These are phyloP conservation scores for Lactarius hatsudake DNA, from an alignment of 768 basidiomycete species.

Conservation along the genomic window DNA sequence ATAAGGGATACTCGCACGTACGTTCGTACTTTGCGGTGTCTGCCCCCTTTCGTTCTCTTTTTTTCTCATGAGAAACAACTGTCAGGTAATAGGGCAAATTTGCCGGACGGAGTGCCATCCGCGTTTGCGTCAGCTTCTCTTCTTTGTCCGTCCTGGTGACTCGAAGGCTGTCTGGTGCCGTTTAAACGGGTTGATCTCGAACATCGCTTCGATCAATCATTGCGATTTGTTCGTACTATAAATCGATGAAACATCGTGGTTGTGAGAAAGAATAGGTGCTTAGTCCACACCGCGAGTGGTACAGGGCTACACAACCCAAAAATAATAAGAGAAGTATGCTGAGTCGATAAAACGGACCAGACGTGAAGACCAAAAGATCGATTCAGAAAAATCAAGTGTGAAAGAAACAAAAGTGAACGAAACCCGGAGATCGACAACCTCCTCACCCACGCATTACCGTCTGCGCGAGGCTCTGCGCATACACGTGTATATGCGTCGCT, in stretches of 20 bases:
- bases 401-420: conserved; percentile 1
- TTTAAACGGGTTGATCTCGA: neutral
- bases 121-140: neutral
- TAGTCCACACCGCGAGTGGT: neutral
- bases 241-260: neutral
- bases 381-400: neutral
- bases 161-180: neutral
- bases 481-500: conserved; percentile 69
- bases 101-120: neutral
- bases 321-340: conserved; percentile 13
- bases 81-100: neutral
- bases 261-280: neutral
- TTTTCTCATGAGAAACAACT: neutral
- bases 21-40: neutral
- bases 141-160: neutral
- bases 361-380: neutral
- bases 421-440: neutral
- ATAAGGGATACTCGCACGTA: neutral
- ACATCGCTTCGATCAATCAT: neutral
- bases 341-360: neutral
- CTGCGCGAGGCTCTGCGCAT: conserved; percentile 26
- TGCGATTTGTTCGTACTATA: neutral
- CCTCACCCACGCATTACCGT: conserved; percentile 20
- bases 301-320: conserved; percentile 6
- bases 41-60: neutral